Percentiles rank a stretch among this genome's conserved stretches.
phyloP scores from a whole-genome alignment of 129 eudicot species.

The Escallonia herrerae region DNA sequence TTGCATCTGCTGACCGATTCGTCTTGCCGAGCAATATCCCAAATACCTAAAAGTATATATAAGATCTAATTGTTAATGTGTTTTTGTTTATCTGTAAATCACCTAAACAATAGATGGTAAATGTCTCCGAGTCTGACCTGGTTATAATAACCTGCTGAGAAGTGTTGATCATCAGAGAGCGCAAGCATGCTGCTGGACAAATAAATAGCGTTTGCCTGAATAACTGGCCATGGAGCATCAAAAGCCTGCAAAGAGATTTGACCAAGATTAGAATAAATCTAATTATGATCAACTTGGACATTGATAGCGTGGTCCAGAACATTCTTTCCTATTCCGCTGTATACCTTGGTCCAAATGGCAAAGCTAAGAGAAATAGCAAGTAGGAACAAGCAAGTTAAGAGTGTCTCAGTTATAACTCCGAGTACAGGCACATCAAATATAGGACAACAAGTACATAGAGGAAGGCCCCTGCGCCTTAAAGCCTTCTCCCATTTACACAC shows the following conservation, averaged over 20 bases:
- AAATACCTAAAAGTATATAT: conserved; percentile 43
- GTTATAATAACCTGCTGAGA: conserved; percentile 48
- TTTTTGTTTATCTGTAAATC: neutral
- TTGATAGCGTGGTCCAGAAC: too few relatives aligned
- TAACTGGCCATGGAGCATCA: conserved; percentile 99
- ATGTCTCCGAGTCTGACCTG: conserved; percentile 40
- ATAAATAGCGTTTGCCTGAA: conserved; percentile 93
- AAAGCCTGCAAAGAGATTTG: conserved; percentile 54
- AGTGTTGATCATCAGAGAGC: conserved; percentile 71
- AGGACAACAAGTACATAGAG: too few relatives aligned
- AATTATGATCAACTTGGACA: neutral
- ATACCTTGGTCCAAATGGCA: too few relatives aligned
- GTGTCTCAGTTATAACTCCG: too few relatives aligned
- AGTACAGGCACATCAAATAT: too few relatives aligned
- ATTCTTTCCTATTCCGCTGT: too few relatives aligned
- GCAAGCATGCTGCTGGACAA: conserved; percentile 83
- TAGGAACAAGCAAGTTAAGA: too few relatives aligned
- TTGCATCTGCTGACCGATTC: conserved; percentile 71
- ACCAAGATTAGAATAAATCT: neutral
- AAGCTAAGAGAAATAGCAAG: too few relatives aligned
- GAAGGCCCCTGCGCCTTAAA: too few relatives aligned
- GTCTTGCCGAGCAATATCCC: conserved; percentile 74
- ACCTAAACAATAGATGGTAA: neutral
- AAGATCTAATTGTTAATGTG: neutral
- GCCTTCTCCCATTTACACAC: too few relatives aligned